phyloP scores from a whole-genome alignment of 2,329 filamentous ascomycete species.

The Fusarium humuli region DNA sequence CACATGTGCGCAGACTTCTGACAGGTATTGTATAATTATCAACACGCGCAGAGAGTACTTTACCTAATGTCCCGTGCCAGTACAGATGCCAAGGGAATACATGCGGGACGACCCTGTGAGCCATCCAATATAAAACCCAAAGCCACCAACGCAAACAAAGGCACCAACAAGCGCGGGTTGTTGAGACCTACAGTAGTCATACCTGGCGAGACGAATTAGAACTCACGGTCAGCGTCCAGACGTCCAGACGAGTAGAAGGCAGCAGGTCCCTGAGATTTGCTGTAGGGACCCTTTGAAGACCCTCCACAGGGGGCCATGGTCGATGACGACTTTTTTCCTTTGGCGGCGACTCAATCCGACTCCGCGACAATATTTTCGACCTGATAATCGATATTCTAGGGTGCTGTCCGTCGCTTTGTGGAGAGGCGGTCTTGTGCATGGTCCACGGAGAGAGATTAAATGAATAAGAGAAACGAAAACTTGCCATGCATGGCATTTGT shows the following conservation, averaged over 20 bases:
- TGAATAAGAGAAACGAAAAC: conserved; percentile 6
- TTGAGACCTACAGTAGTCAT: not conserved
- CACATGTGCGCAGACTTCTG: conserved; percentile 22
- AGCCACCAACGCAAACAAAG: conserved; percentile 29
- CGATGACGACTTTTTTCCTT: conserved; percentile 28
- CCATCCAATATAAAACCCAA: not conserved
- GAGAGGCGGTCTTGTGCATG: conserved; percentile 10
- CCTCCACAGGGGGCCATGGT: conserved; percentile 4
- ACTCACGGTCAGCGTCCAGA: not conserved
- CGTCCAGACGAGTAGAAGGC: not conserved
- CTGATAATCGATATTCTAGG: not conserved
- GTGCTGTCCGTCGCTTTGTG: conserved; percentile 15
- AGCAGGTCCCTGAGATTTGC: conserved; percentile 14
- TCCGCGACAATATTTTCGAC: conserved; percentile 23
- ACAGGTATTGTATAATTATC: conserved; percentile 18
- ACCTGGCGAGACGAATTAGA: conserved; percentile 2
- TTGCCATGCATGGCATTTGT: conserved; percentile 10
- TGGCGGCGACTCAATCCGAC: conserved; percentile 22
- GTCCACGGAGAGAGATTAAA: not conserved
- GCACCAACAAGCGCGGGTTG: conserved; percentile 9
- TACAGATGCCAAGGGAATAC: conserved; percentile 26
- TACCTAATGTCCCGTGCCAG: conserved; percentile 1
- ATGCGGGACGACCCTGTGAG: conserved; percentile 31
- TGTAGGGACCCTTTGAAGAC: conserved; percentile 29
- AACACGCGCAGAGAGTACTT: conserved; percentile 12